phyloP scores from a whole-genome alignment of 2,329 filamentous ascomycete genomes.

The Scedosporium aurantiacum region DNA sequence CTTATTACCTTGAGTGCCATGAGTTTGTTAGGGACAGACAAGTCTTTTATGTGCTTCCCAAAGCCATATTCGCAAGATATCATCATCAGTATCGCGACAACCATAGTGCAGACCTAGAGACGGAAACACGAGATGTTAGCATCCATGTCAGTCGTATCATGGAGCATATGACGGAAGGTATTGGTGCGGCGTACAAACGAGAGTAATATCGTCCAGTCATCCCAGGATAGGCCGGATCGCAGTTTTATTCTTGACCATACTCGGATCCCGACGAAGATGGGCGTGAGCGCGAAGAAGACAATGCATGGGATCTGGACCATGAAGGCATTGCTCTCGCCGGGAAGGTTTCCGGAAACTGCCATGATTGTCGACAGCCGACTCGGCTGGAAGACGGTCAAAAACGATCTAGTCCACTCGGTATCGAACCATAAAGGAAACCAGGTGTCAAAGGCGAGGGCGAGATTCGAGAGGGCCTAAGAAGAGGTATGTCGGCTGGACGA shows the following conservation, averaged over 20 bases:
- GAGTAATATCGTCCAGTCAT: constrained; percentile 30
- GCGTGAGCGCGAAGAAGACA: constrained; percentile 30
- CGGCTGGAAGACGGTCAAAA: neutral
- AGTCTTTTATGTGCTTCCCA: constrained; percentile 26
- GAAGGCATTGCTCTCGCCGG: constrained; percentile 24
- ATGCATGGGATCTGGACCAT: constrained; percentile 27
- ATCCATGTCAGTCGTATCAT: neutral
- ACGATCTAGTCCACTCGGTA: too few species aligned
- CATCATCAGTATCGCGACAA: constrained; percentile 28
- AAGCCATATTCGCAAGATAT: constrained; percentile 29
- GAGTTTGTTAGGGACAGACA: constrained; percentile 21
- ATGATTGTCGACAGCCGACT: neutral
- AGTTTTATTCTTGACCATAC: constrained; percentile 28
- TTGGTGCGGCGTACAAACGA: constrained; percentile 24
- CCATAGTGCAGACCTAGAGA: constrained; percentile 22
- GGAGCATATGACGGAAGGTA: neutral
- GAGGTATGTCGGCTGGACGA: too few species aligned
- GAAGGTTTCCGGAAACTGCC: constrained; percentile 19
- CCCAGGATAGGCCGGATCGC: constrained; percentile 24
- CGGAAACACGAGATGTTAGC: neutral
- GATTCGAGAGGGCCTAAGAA: too few species aligned
- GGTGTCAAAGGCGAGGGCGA: too few species aligned
- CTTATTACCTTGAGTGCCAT: constrained; percentile 24
- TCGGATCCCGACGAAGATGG: constrained; percentile 27
- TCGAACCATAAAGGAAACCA: too few species aligned